Evolutionary conservation across 1,139 yeast species (phyloP), one percentile per base, ranked within the genome.

Genomic region (Suhomyces terraborum): DNA sequence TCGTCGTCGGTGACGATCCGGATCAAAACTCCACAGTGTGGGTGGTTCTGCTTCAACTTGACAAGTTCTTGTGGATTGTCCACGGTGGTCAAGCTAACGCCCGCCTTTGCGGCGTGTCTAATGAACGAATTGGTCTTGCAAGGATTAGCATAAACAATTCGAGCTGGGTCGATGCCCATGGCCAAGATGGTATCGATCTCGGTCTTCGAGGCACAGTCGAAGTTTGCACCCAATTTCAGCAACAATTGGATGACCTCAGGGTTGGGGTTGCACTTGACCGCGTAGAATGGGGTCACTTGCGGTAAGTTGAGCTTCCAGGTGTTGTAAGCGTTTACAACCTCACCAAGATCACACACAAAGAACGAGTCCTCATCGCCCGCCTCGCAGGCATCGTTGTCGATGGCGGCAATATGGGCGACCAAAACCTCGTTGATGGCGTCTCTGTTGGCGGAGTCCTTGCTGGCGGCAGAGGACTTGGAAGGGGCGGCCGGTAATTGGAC

Each of bases 231-330:
- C 49, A 82, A 62, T 2, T 65, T 50, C 12, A 79, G 81, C 51
- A 93, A 71, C 32, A 75, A 62, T 42, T 68, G 62, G 48, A 93
- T 63, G 13, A 93, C 81, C 45, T 69, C 68, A 6, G 67, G 51
- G 59, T 88, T 82, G 36, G 91, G 87, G 69, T 93, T 93, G 69
- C 98, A 93, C 66, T 93, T 93, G 53, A 93, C 94, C 19, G 98
- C 98, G 64, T 89, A 93, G 62, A 75, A 82, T 23, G 98, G 96
- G 42, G 78, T 77, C 34, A 93, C 82, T 41, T 82, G 73, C 13
- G 97, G 96, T 57, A 93, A 72, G 30, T 69, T 62, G 14, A 54
- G 42, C 23, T 60, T 58, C 98, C 98, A 93, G 35, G 77, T 68
- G 16, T 62, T 49, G 49, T 75, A 75, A 42, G 89, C 75, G 46